phyloP scores from a whole-genome alignment of 352 stramenopile species.

The Globisporangium parvum region DNA sequence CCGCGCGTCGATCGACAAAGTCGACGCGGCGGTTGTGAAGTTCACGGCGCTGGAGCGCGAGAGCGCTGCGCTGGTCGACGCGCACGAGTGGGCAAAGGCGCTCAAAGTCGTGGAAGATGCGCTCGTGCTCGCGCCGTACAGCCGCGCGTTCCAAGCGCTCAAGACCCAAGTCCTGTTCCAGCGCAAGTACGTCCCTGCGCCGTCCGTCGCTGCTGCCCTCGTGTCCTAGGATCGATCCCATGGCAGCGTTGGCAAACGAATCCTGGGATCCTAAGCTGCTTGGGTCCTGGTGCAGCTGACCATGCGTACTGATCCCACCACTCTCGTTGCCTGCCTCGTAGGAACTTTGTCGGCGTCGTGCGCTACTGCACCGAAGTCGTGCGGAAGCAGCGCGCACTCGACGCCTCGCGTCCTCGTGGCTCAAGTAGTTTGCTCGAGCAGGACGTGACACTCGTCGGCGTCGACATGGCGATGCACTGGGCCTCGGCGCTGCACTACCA shows the following conservation, averaged over 20 bases:
- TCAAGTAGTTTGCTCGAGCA: slow-evolving; percentile 14
- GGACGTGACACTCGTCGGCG: slow-evolving; percentile 43
- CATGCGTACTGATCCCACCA: background rate
- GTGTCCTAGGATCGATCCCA: too few relatives aligned
- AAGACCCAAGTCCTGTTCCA: slow-evolving; percentile 59
- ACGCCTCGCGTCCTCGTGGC: background rate
- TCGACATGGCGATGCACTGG: slow-evolving; percentile 59
- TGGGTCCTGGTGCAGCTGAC: background rate
- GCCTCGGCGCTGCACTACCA: slow-evolving; percentile 64
- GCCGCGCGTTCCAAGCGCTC: slow-evolving; percentile 49
- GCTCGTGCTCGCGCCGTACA: slow-evolving; percentile 41
- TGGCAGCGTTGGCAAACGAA: too few relatives aligned
- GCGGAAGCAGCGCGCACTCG: slow-evolving; percentile 35
- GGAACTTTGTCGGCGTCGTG: slow-evolving; percentile 45
- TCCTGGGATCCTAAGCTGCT: too few relatives aligned
- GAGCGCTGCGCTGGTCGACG: slow-evolving; percentile 55
- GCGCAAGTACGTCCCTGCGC: slow-evolving; percentile 53
- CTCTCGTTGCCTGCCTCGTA: slow-evolving; percentile 16
- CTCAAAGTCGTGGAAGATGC: slow-evolving; percentile 45
- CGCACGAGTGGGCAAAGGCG: slow-evolving; percentile 37
- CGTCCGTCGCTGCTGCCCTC: too few relatives aligned
- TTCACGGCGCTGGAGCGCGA: slow-evolving; percentile 38
- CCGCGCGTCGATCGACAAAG: slow-evolving; percentile 38
- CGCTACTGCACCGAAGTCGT: slow-evolving; percentile 46
- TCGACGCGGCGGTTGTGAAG: slow-evolving; percentile 43